Conservation (phyloP, 2,329 filamentous ascomycete genomes). For the Aspergillus fumigatus region DNA sequence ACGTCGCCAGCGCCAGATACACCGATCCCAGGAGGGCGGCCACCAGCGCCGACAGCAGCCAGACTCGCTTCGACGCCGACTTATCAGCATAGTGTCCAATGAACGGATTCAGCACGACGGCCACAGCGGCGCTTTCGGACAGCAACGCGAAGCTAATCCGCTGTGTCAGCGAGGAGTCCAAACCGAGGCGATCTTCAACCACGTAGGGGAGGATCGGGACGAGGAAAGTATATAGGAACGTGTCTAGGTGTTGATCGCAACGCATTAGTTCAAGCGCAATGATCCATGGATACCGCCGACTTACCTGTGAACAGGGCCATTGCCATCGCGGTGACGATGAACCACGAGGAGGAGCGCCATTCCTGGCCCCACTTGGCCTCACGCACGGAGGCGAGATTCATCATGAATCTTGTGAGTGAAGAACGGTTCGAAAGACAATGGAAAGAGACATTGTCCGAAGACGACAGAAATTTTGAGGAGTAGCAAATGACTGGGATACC, state of each 20-base stretch:
- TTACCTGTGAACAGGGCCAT: constrained; percentile 22
- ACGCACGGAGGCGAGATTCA: constrained; percentile 5
- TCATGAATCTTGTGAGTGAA: not conserved
- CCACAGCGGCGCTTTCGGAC: constrained; percentile 20
- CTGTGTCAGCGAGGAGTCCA: constrained; percentile 21
- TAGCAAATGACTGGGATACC: not conserved
- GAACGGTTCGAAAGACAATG: not conserved
- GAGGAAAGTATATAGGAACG: constrained; percentile 27
- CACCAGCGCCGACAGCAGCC: constrained; percentile 17
- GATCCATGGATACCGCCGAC: not conserved
- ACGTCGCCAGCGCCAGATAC: constrained; percentile 16
- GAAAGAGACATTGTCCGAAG: not conserved
- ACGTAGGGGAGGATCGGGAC: constrained; percentile 28
- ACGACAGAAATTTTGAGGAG: not conserved
- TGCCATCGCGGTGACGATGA: constrained; percentile 20
- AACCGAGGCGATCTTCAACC: constrained; percentile 21
- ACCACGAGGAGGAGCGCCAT: constrained; percentile 21
- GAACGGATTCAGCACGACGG: constrained; percentile 18
- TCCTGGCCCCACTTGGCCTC: constrained; percentile 12
- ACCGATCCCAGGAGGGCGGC: constrained; percentile 19
- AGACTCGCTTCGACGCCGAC: constrained; percentile 14
- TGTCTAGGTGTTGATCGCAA: constrained; percentile 13
- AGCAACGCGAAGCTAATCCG: constrained; percentile 22
- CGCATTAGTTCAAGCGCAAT: not conserved
- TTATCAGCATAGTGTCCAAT: constrained; percentile 21